These are phyloP conservation scores for Cutaneotrichosporon dermatis DNA, from an alignment of 1,284 basidiomycete genomes.

Conservation along the genomic window DNA sequence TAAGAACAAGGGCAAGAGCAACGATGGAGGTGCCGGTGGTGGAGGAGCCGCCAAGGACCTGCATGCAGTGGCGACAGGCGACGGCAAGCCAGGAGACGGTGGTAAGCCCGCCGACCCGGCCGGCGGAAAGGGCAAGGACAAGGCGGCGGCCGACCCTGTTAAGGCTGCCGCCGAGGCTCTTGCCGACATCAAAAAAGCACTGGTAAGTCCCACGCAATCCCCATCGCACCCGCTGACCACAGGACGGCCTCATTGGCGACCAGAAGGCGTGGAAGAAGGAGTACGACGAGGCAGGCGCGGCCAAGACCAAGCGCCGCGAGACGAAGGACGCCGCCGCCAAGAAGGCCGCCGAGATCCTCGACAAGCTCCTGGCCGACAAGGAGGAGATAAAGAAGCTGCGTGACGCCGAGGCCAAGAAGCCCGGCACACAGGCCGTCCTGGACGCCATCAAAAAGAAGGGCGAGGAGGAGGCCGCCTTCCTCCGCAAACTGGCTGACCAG, in stretches of 20 bases:
- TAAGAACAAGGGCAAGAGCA: neutral
- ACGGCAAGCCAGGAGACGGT: no score
- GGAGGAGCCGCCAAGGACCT: no score
- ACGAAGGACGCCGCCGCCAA: constrained; percentile 40
- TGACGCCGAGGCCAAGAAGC: constrained; percentile 28
- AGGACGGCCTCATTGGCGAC: constrained; percentile 34
- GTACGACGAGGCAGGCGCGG: constrained; percentile 32
- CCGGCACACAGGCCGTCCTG: constrained; percentile 42
- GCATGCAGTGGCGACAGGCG: no score
- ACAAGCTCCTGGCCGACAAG: constrained; percentile 38
- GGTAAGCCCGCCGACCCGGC: constrained; percentile 11
- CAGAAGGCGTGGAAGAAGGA: constrained; percentile 28
- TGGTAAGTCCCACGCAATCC: constrained; percentile 16
- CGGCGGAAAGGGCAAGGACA: constrained; percentile 6
- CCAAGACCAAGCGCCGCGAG: constrained; percentile 36
- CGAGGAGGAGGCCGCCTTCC: constrained; percentile 40
- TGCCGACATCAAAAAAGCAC: constrained; percentile 32
- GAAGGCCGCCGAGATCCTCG: constrained; percentile 42
- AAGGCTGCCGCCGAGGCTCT: constrained; percentile 36
- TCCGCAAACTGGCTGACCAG: constrained; percentile 41
- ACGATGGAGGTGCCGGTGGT: no score
- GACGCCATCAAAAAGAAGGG: constrained; percentile 44
- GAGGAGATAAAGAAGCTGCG: constrained; percentile 45
- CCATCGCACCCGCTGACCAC: neutral
- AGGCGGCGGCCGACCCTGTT: constrained; percentile 35